Evolutionary conservation across 1,139 yeast genomes (phyloP), one percentile per base, ranked within the genome.

Genomic region (Komagataea norvegica): DNA sequence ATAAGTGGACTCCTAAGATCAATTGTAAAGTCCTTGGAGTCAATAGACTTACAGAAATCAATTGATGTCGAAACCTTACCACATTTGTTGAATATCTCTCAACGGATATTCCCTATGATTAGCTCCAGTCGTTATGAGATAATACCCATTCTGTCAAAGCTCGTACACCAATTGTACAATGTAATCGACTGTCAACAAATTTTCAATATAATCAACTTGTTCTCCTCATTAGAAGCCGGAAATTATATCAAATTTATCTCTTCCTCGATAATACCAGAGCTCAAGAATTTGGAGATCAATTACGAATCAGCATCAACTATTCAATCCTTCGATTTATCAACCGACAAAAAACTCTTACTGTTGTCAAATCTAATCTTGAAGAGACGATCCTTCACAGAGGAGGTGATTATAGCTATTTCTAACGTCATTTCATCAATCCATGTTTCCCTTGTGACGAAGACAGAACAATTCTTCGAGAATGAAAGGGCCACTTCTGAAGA

Each of bases 391-490:
- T 34, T 23, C 14, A 17, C 38, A 8, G 20, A 29, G 21, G 29
- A 37, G 8, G 37, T 36, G 19, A 36, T 46, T 8, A 25, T 37
- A 1, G 11, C 42, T 3, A 25, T 47, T 7, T 34, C 52, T 1
- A 25, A 30, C n/a, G 18, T 47, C 6, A 42, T 38, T 4, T 34
- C 49, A 3, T 33, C 43, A n/a, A 42, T 48, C 9, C 40, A 39
- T 26, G 43, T 40, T 8, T 41, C 52, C 3, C 20, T 50, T 5
- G 31, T 38, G 17, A 43, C 53, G 13, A 28, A 32, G 22, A 25
- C 42, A 2, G 52, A 41, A 16, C 22, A 30, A 11, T 8, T 25
- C 4, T 36, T 37, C 11, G 29, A 32, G 8, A 18, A 21, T 3
- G 34, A 36, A 6, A 27, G 13, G 4, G 27, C 17, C 3, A 26